phyloP scores from a whole-genome alignment of 2,329 filamentous ascomycete genomes.

The Verticillium tricorpus region DNA sequence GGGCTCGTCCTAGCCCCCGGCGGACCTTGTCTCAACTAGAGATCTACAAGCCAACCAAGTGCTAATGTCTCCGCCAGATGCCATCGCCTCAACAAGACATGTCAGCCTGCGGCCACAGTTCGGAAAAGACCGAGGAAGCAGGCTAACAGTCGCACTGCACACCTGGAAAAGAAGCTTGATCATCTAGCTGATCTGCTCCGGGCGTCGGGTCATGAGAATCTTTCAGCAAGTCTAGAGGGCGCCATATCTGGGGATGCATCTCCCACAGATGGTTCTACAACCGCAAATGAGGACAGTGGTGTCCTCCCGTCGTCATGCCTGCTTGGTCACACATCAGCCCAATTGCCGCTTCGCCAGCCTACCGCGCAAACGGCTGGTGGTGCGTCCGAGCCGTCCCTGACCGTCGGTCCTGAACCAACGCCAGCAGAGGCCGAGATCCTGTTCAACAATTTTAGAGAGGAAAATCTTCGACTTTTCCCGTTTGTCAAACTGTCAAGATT shows the following conservation, averaged over 20 bases:
- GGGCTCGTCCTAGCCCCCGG: too few species aligned
- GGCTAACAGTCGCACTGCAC: slow-evolving; percentile 12
- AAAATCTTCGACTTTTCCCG: slow-evolving; percentile 23
- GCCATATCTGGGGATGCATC: not conserved
- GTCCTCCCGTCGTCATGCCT: not conserved
- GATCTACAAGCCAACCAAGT: too few species aligned
- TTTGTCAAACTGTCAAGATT: slow-evolving; percentile 17
- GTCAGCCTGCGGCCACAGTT: slow-evolving; percentile 30
- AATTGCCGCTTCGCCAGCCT: not conserved
- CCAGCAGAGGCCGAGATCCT: slow-evolving; percentile 9
- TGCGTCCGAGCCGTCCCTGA: too few species aligned
- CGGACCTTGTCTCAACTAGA: too few species aligned
- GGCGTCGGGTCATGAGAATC: slow-evolving; percentile 5
- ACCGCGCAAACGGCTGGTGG: not conserved
- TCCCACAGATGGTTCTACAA: not conserved
- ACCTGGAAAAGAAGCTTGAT: slow-evolving; percentile 23
- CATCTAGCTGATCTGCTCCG: slow-evolving; percentile 21
- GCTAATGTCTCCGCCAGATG: slow-evolving; percentile 18
- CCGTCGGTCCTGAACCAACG: not conserved
- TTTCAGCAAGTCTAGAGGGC: not conserved
- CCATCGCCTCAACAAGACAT: slow-evolving; percentile 33
- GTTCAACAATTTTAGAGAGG: slow-evolving; percentile 14
- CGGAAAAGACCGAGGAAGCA: slow-evolving; percentile 20
- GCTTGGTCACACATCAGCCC: not conserved
- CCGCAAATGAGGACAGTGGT: not conserved